These are phyloP conservation scores for Stemphylium lycopersici DNA, from an alignment of 2,329 filamentous ascomycete species.

Conservation along the genomic window DNA sequence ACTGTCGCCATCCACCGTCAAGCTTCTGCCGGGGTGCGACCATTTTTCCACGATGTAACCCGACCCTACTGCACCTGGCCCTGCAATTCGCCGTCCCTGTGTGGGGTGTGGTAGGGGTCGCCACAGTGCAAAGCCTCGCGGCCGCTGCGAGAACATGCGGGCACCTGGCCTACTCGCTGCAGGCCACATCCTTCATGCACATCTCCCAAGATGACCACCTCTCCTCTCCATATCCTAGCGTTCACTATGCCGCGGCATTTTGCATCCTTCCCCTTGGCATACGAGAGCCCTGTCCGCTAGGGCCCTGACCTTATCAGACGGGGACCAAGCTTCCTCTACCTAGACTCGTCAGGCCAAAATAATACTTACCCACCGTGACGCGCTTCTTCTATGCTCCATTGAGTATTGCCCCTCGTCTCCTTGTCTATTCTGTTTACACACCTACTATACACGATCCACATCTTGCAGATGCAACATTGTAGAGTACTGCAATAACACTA, in stretches of 20 bases:
- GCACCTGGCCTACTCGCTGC: conserved; percentile 41
- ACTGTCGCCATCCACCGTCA: conserved; percentile 35
- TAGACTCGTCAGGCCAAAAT: conserved; percentile 42
- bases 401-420: conserved; percentile 44
- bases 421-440: conserved; percentile 44
- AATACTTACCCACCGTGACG: conserved; percentile 49
- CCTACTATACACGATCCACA: conserved; percentile 40
- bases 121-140: conserved; percentile 45
- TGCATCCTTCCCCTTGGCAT: conserved; percentile 43
- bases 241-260: conserved; percentile 42
- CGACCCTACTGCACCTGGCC: conserved; percentile 36
- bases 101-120: conserved; percentile 44
- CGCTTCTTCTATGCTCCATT: conserved; percentile 46
- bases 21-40: conserved; percentile 32
- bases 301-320: conserved; percentile 47
- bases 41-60: conserved; percentile 46
- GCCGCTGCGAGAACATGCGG: conserved; percentile 44
- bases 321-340: conserved; percentile 43
- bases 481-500: conserved; percentile 30
- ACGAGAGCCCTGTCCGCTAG: conserved; percentile 32
- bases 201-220: conserved; percentile 39
- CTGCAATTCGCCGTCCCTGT: conserved; percentile 43
- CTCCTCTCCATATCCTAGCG: conserved; percentile 41
- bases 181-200: conserved; percentile 38
- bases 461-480: conserved; percentile 41